phyloP scores from a whole-genome alignment of 441 rosid species.

The Erodium trifolium region DNA sequence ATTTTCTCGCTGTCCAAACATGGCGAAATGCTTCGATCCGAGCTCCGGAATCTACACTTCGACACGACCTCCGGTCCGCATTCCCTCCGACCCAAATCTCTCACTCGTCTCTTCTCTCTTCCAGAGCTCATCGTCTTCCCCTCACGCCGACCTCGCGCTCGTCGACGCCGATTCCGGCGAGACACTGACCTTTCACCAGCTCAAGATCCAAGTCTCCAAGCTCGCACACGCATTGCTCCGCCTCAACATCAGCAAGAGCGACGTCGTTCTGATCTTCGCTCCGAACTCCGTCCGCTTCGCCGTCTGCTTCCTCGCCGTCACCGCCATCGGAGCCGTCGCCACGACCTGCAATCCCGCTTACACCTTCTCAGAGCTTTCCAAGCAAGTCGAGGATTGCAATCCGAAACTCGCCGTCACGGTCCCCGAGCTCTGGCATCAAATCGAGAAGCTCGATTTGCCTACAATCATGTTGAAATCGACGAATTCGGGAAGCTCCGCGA shows the following conservation, averaged over 20 bases:
- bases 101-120: slow-evolving; percentile 55
- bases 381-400: slow-evolving; percentile 56
- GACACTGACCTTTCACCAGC: slow-evolving; percentile 44
- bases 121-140: slow-evolving; percentile 43
- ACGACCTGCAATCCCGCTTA: slow-evolving; percentile 75
- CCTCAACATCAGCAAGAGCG: slow-evolving; percentile 51
- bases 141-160: slow-evolving; percentile 46
- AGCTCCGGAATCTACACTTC: slow-evolving; percentile 52
- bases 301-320: slow-evolving; percentile 61
- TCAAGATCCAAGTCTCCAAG: slow-evolving; percentile 46
- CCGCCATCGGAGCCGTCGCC: slow-evolving; percentile 55
- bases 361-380: slow-evolving; percentile 45
- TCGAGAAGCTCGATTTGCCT: slow-evolving; percentile 50
- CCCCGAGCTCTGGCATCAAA: slow-evolving; percentile 44
- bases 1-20: background rate
- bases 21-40: background rate
- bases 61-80: slow-evolving; percentile 40
- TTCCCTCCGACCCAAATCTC: slow-evolving; percentile 53
- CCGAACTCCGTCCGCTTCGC: slow-evolving; percentile 72
- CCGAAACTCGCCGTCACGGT: slow-evolving; percentile 62
- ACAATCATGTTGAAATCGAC: slow-evolving; percentile 41
- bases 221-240: slow-evolving; percentile 56
- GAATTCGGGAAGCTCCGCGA: background rate
- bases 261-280: slow-evolving; percentile 58
- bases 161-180: slow-evolving; percentile 49